These are phyloP conservation scores for Phyllosticta citriasiana DNA, from an alignment of 2,329 filamentous ascomycete genomes.

Conservation along the genomic window DNA sequence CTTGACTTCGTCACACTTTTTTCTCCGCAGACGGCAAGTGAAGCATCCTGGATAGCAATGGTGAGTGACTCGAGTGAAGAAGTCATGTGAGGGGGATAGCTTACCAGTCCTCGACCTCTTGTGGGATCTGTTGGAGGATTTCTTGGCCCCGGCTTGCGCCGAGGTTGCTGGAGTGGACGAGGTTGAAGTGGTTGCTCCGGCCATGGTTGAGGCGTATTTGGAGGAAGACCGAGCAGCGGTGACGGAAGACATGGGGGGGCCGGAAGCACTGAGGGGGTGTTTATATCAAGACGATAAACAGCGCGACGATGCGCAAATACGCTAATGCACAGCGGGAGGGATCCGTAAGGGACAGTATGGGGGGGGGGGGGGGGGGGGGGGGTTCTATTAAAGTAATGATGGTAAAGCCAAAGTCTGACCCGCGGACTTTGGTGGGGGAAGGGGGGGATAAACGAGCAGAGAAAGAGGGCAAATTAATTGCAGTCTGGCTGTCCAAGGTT, in stretches of 20 bases:
- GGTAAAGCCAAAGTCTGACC: conserved; percentile 36
- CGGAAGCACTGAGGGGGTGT: conserved; percentile 33
- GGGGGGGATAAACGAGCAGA: conserved; percentile 25
- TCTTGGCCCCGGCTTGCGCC: conserved; percentile 19
- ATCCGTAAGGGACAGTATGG: conserved; percentile 33
- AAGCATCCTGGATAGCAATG: conserved; percentile 47
- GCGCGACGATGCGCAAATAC: conserved; percentile 26
- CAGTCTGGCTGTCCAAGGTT: conserved; percentile 23
- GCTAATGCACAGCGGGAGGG: conserved; percentile 31
- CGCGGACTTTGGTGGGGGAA: conserved; percentile 31
- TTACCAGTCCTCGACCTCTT: conserved; percentile 85
- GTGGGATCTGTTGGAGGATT: conserved; percentile 74
- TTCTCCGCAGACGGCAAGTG: conserved; percentile 56
- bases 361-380: conserved; percentile 29
- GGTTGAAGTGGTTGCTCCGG: conserved; percentile 45
- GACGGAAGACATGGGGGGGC: conserved; percentile 28
- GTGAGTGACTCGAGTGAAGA: not conserved
- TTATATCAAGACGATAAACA: conserved; percentile 31
- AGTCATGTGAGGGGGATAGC: not conserved
- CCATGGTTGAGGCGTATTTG: conserved; percentile 39
- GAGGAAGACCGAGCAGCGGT: conserved; percentile 24
- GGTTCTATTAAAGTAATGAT: conserved; percentile 35
- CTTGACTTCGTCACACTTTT: conserved; percentile 61
- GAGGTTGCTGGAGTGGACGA: conserved; percentile 14
- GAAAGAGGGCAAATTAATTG: conserved; percentile 35